phyloP scores from a whole-genome alignment of 257 asterid genomes.

The Salvia splendens region DNA sequence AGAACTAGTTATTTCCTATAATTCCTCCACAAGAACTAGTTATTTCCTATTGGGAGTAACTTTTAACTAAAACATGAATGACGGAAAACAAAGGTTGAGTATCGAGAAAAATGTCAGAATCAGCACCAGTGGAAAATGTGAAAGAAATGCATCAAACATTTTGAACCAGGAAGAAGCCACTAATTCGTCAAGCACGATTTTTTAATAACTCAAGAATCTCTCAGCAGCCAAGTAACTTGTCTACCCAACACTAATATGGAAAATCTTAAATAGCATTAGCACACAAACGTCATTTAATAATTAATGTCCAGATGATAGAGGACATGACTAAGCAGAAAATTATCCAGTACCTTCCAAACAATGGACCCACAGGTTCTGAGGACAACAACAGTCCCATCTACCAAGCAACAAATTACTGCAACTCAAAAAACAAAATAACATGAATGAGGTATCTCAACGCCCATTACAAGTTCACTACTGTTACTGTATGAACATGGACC shows the following conservation, averaged over 20 bases:
- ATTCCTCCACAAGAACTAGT: background rate
- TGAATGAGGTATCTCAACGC: constrained; percentile 26
- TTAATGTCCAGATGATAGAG: background rate
- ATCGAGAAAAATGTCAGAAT: background rate
- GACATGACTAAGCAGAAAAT: constrained; percentile 14
- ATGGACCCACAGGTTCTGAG: constrained; percentile 62
- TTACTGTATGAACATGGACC: constrained; percentile 6
- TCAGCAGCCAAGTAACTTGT: constrained; percentile 18
- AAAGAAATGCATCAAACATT: constrained; percentile 12
- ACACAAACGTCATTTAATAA: background rate
- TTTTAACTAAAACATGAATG: background rate
- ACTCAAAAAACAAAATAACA: constrained; percentile 14
- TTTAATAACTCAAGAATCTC: constrained; percentile 26
- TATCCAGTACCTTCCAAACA: constrained; percentile 72
- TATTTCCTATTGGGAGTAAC: background rate
- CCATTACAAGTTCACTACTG: constrained; percentile 13
- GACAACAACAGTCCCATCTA: constrained; percentile 66
- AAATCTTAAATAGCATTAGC: background rate
- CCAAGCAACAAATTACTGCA: constrained; percentile 91
- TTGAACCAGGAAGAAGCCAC: constrained; percentile 4
- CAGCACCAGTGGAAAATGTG: background rate
- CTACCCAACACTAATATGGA: background rate
- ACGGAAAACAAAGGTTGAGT: background rate
- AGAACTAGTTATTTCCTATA: background rate
- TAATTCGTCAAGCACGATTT: constrained; percentile 19